These are phyloP conservation scores for Prunus mume DNA, from an alignment of 306 rosid genomes.

Conservation along the genomic window DNA sequence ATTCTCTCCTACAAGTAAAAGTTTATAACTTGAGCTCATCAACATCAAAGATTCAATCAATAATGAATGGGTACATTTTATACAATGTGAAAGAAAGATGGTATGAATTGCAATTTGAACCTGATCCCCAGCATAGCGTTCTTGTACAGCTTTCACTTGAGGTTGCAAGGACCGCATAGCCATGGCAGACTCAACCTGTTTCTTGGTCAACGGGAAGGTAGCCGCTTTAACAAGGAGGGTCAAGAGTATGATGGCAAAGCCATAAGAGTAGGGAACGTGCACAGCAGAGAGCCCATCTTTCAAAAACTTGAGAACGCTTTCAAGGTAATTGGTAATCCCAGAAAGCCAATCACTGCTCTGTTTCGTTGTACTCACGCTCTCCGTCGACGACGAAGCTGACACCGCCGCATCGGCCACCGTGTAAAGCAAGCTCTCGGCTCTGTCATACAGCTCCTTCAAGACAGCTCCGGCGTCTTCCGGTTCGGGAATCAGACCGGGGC, in stretches of 20 bases:
- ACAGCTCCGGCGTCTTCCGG: conserved; percentile 45
- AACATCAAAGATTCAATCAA: not conserved
- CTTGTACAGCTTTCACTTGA: conserved; percentile 79
- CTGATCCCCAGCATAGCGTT: conserved; percentile 88
- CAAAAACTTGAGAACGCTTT: conserved; percentile 73
- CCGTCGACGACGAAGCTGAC: conserved; percentile 46
- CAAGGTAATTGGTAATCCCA: conserved; percentile 81
- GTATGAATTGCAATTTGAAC: conserved; percentile 21
- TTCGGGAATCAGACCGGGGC: conserved; percentile 56
- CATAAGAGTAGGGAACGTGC: conserved; percentile 90
- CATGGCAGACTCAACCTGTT: conserved; percentile 87
- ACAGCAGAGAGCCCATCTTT: conserved; percentile 77
- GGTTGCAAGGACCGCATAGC: conserved; percentile 95
- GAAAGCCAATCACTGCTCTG: conserved; percentile 86
- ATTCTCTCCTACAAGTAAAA: conserved; percentile 76
- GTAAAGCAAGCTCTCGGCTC: conserved; percentile 77
- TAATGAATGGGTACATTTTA: not conserved
- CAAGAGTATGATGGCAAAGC: conserved; percentile 84
- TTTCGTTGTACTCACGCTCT: conserved; percentile 39
- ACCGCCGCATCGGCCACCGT: conserved; percentile 91
- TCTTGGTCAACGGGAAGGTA: conserved; percentile 22
- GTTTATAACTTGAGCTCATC: conserved; percentile 3
- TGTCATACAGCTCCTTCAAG: conserved; percentile 46
- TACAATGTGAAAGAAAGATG: not conserved
- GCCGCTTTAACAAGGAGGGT: conserved; percentile 12